These are phyloP conservation scores for Santalum album DNA, from an alignment of 164 flowering plant genomes.

Conservation along the genomic window DNA sequence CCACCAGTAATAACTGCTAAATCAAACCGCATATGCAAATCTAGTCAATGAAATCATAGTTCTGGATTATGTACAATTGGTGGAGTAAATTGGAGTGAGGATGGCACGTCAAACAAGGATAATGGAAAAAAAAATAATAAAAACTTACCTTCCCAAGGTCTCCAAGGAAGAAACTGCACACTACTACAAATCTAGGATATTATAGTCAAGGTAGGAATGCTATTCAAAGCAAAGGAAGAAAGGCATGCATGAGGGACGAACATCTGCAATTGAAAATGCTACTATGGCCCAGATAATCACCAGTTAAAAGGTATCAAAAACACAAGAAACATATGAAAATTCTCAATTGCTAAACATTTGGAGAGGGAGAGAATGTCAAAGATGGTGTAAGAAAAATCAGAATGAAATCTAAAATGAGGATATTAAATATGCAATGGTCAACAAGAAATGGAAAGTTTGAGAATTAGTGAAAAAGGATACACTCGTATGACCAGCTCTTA, in stretches of 20 bases:
- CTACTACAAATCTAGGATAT: slow-evolving; percentile 74
- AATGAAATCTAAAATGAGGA: background rate
- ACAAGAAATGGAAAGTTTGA: background rate
- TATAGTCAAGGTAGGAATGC: slow-evolving; percentile 23
- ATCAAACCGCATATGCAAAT: no score
- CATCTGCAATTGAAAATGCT: background rate
- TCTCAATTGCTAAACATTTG: background rate
- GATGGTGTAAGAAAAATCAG: background rate
- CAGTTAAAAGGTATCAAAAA: background rate
- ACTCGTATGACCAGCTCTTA: slow-evolving; percentile 77
- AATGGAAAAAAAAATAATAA: background rate
- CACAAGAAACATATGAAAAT: background rate
- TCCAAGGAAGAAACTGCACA: slow-evolving; percentile 92
- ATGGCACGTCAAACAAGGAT: no score
- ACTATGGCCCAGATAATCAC: background rate
- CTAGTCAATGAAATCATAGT: no score
- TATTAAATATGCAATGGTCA: background rate
- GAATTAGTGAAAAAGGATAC: slow-evolving; percentile 55
- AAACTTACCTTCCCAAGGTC: slow-evolving; percentile 92
- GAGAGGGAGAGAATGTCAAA: background rate
- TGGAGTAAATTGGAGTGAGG: no score
- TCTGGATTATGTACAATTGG: no score
- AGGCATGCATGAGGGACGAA: background rate
- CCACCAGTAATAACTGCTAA: slow-evolving; percentile 84
- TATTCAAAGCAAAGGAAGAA: background rate